Percentiles rank a stretch among this genome's conserved stretches.
Evolutionary conservation across 2,329 filamentous ascomycete genomes (phyloP).

Genomic region (Penicillium sp.): DNA sequence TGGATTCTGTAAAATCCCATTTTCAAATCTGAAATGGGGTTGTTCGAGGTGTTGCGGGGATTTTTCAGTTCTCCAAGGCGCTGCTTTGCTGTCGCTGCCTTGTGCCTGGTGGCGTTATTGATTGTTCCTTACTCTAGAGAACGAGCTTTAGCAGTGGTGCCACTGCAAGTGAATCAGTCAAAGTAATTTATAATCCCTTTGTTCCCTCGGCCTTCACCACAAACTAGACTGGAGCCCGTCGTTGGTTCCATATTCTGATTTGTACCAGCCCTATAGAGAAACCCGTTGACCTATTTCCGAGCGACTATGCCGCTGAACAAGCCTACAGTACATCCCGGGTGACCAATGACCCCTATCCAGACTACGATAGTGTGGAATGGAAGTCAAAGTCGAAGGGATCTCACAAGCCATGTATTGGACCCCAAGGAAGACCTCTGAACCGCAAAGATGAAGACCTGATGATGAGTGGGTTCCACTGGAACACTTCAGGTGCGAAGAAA

Average conservation of each 20-base stretch:
- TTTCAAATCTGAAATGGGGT: background rate
- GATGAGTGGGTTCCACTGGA: conserved; percentile 12
- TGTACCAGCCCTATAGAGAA: conserved; percentile 1
- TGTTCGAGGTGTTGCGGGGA: background rate
- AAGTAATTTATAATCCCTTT: background rate
- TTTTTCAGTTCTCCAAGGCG: background rate
- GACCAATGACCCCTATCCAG: conserved; percentile 12
- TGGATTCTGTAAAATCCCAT: background rate
- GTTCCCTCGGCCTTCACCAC: too few relatives aligned
- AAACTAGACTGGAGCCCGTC: too few relatives aligned
- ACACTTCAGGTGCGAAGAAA: conserved; percentile 2
- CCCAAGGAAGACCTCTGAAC: background rate
- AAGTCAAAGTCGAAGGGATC: background rate
- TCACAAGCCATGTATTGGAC: conserved; percentile 9
- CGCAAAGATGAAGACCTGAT: conserved; percentile 7
- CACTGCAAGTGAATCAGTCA: background rate
- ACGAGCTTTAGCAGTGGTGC: background rate
- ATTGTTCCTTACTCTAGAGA: conserved; percentile 2
- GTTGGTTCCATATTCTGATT: background rate
- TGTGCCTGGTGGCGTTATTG: background rate
- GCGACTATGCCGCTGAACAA: background rate
- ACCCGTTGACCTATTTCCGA: conserved; percentile 1
- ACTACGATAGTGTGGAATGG: conserved; percentile 8
- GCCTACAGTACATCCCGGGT: background rate
- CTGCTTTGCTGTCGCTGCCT: background rate